Evolutionary conservation across 495 filamentous ascomycete species (phyloP).

Genomic region (Filosporella fistucella): DNA sequence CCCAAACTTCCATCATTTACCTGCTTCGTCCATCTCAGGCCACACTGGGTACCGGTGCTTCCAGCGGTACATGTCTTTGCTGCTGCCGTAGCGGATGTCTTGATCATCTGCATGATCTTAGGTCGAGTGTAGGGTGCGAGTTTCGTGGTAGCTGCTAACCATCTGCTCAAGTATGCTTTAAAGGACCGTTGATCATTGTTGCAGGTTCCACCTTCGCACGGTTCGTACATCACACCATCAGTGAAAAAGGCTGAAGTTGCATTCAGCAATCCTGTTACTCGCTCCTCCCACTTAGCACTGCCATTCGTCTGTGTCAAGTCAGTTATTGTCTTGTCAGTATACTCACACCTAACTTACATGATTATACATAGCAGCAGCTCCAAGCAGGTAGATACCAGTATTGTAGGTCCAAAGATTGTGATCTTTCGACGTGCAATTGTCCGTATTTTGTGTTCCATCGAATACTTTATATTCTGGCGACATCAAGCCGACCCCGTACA

Average conservation of each 20-base stretch:
- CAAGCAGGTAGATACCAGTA: slow-evolving; percentile 61
- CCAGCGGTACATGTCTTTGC: slow-evolving; percentile 66
- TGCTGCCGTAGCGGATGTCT: slow-evolving; percentile 60
- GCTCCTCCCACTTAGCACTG: slow-evolving; percentile 46
- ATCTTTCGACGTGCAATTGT: slow-evolving; percentile 46
- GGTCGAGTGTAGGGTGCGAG: slow-evolving; percentile 62
- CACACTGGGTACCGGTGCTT: slow-evolving; percentile 55
- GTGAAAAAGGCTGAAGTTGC: slow-evolving; percentile 48
- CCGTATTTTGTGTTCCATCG: slow-evolving; percentile 48
- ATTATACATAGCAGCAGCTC: slow-evolving; percentile 67
- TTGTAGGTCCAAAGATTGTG: slow-evolving; percentile 65
- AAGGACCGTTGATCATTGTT: slow-evolving; percentile 78
- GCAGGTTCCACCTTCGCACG: slow-evolving; percentile 64
- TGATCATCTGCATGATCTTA: slow-evolving; percentile 56
- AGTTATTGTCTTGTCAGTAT: slow-evolving; percentile 2
- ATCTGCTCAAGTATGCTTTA: slow-evolving; percentile 87
- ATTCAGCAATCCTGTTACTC: slow-evolving; percentile 48
- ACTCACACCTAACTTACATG: slow-evolving; percentile 37
- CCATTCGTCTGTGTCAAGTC: slow-evolving; percentile 48
- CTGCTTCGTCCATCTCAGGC: slow-evolving; percentile 66
- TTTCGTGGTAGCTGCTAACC: slow-evolving; percentile 65
- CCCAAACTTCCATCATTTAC: slow-evolving; percentile 54
- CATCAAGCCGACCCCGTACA: slow-evolving; percentile 42
- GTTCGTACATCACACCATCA: slow-evolving; percentile 60
- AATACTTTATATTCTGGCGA: slow-evolving; percentile 43